Evolutionary conservation across 2,329 filamentous ascomycete genomes (phyloP).

Genomic region (Alternaria hordeiaustralica): DNA sequence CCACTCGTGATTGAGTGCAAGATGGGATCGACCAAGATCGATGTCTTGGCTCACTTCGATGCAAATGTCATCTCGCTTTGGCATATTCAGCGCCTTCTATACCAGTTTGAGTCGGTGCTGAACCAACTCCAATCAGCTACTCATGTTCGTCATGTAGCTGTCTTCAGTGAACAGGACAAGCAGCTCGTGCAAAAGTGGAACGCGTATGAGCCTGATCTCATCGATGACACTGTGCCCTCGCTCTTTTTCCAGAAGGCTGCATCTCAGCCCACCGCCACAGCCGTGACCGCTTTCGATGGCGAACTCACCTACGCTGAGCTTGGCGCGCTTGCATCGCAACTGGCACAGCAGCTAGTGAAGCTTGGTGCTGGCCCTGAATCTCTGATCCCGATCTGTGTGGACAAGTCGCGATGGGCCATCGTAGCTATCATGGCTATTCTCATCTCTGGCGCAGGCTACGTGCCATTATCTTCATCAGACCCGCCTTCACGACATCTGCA

Average conservation of each 20-base stretch:
- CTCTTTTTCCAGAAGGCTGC: conserved; percentile 31
- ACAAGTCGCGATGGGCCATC: conserved; percentile 47
- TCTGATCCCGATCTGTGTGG: conserved; percentile 44
- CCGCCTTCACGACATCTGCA: conserved; percentile 34
- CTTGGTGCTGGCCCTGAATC: conserved; percentile 43
- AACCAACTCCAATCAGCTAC: conserved; percentile 31
- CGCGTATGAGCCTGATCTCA: conserved; percentile 18
- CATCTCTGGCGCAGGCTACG: conserved; percentile 44
- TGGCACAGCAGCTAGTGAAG: conserved; percentile 38
- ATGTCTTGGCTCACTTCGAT: conserved; percentile 38
- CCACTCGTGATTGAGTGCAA: conserved; percentile 43
- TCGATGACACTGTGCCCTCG: conserved; percentile 36
- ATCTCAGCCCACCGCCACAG: conserved; percentile 24
- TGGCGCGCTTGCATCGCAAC: conserved; percentile 23
- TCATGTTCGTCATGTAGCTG: conserved; percentile 28
- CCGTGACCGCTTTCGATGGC: conserved; percentile 40
- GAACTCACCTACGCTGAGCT: conserved; percentile 40
- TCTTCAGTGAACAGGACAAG: conserved; percentile 37
- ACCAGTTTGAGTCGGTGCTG: conserved; percentile 38
- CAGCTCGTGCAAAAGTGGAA: conserved; percentile 36
- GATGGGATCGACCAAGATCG: conserved; percentile 22
- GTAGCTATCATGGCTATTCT: conserved; percentile 47
- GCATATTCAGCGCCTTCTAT: conserved; percentile 38
- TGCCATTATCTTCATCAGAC: conserved; percentile 38
- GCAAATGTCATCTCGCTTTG: conserved; percentile 35